Conservation (phyloP, 495 filamentous ascomycete species). For the Haplographium delicatum region DNA sequence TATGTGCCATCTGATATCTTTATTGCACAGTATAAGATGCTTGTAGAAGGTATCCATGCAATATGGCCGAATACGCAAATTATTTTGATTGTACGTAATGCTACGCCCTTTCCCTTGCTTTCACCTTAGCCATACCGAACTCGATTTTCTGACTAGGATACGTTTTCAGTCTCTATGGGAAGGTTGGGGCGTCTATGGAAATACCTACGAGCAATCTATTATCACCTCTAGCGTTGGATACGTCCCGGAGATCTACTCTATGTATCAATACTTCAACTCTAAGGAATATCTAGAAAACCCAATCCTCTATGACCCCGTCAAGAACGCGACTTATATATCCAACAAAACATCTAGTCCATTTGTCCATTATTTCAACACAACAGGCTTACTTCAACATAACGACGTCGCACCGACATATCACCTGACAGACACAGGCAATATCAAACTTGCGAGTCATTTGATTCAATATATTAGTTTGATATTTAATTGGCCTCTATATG, state of each 20-base stretch:
- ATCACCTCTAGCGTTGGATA: slow-evolving; percentile 28
- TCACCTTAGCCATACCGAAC: not conserved
- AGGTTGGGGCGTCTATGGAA: slow-evolving; percentile 46
- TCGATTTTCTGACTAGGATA: too few species aligned
- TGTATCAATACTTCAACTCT: slow-evolving; percentile 54
- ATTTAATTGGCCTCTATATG: slow-evolving; percentile 57
- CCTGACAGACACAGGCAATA: slow-evolving; percentile 61
- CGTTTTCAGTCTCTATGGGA: slow-evolving; percentile 66
- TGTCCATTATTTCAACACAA: slow-evolving; percentile 65
- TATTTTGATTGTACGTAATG: slow-evolving; percentile 52
- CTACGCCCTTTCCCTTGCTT: not conserved
- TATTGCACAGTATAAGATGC: slow-evolving; percentile 50
- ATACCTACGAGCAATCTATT: slow-evolving; percentile 43
- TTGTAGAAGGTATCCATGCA: slow-evolving; percentile 55
- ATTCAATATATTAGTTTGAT: slow-evolving; percentile 36
- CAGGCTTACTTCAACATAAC: slow-evolving; percentile 63
- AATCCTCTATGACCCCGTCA: slow-evolving; percentile 38
- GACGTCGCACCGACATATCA: slow-evolving; percentile 61
- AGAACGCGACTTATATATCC: slow-evolving; percentile 33
- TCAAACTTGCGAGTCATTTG: slow-evolving; percentile 63
- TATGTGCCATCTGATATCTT: slow-evolving; percentile 50
- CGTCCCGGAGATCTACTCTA: slow-evolving; percentile 47
- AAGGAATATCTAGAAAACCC: slow-evolving; percentile 38
- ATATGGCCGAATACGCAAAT: slow-evolving; percentile 59
- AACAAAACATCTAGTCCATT: slow-evolving; percentile 40